Evolutionary conservation across 1,284 basidiomycete species (phyloP), one percentile per base, ranked within the genome.

Genomic region (Trametes sp.): DNA sequence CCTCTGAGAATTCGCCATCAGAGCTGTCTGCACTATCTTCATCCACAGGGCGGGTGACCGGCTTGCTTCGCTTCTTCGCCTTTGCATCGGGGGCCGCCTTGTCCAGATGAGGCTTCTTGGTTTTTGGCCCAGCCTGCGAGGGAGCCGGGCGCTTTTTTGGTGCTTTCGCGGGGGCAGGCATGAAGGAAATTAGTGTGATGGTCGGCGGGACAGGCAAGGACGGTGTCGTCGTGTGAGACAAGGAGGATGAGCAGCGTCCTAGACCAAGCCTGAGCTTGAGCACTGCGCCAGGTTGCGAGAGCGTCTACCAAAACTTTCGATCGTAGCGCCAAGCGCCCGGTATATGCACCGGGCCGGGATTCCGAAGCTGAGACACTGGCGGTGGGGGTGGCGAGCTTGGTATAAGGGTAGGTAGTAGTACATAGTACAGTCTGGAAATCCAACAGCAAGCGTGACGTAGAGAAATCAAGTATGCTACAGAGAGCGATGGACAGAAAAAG

Each of bases 81-180:
- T 72, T 71, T 35, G 63, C 33, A 71, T 75, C 72, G 46, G 66
- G 31, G 33, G 51, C 70, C 71, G 51, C 70, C 71, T 62, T 73
- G 61, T 78, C 82, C 6, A 80, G 58, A 61, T 82, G 82, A 2
- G 72, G 69, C 72, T 86, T 88, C 76, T 90, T 90, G 1, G 77
- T 16, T 59, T 81, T 82, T 2, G 82, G 80, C 2, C 82, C 84
- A 21, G 73, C 72, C 62, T 85, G 83, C 1, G 80, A 76, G 0
- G 77, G 26, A 1, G 84, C 81, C 7, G 76, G 67, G 29, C 87
- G 79, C 69, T 89, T 90, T 71, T 82, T 85, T 16, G 65, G 57
- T n/a, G 50, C 29, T 51, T 70, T 70, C n/a, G 44, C 28, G 10
- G 52, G 38, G 2, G 69, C 4, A 3, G 66, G 36, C 66, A 68